Evolutionary conservation across 2,329 filamentous ascomycete genomes (phyloP), one percentile per base, ranked within the genome.

Genomic region (Blastomyces parvus): DNA sequence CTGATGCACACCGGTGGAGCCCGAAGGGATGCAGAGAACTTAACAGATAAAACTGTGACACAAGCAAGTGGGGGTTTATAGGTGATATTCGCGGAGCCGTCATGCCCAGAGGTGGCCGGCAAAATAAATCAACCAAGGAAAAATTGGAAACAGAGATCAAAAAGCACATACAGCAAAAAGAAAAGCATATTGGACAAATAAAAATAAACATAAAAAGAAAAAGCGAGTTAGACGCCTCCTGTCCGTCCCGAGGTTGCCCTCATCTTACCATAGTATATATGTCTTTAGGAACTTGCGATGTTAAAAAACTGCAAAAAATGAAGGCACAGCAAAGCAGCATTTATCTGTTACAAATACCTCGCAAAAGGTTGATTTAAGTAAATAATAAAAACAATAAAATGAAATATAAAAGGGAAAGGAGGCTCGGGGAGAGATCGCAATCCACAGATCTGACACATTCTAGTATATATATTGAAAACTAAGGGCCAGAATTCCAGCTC

Each of bases 401-500:
- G 17, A 50, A 52, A 46, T 25, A 33, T 27, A 40, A 14, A 46
- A 53, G 38, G 22, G 46, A 50, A 14, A 52, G 25, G 22, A 52
- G 25, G 25, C 3, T 27, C 22, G 50, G 9, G 50, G 27, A 50
- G 27, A 25, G 11, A 44, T 50, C 44, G 42, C 30, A 13, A 44
- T 25, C n/a, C 14, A 19, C 42, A 50, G 11, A 17, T n/a, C 30
- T 14, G 25, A 50, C 27, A 19, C 42, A 50, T 27, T 57, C 30
- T 62, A n/a, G 40, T 57, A 36, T 22, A 36, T 22, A 36, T 25
- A 40, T 40, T 36, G 13, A 19, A 14, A 14, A 17, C 46, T 52
- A 63, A 17, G 55, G n/a, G 22, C 40, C 61, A 62, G 53, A 42
- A 63, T 52, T 63, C 61, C 42, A 63, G 61, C 61, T 63, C 42